Evolutionary conservation across 352 stramenopile species (phyloP).

Genomic region (Phytopythium aichiense): DNA sequence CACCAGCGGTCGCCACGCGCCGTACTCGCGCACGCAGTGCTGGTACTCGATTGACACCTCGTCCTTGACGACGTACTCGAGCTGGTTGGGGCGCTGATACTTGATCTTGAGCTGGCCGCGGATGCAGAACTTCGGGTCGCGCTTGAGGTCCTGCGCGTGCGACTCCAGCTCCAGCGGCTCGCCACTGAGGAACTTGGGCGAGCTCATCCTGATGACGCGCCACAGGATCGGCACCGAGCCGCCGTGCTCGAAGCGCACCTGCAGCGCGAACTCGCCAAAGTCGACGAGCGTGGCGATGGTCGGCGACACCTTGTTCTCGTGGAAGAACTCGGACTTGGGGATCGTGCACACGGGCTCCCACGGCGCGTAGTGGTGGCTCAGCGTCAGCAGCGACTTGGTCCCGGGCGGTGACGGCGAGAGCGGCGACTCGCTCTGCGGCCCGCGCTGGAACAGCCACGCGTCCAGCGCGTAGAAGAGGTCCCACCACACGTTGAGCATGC

Average conservation of each 20-base stretch:
- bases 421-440: constrained; percentile 2
- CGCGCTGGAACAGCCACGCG: constrained; percentile 24
- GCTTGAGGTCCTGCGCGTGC: constrained; percentile 7
- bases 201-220: constrained; percentile 33
- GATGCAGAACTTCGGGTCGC: constrained; percentile 29
- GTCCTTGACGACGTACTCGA: constrained; percentile 11
- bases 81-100: constrained; percentile 18
- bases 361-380: constrained; percentile 43
- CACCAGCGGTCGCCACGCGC: constrained; percentile 24
- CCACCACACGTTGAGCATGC: constrained; percentile 42
- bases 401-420: constrained; percentile 17
- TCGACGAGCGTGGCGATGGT: constrained; percentile 21
- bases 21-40: constrained; percentile 27
- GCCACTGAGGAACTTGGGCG: constrained; percentile 10
- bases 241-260: constrained; percentile 37
- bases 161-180: constrained; percentile 12
- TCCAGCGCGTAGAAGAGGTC: constrained; percentile 36
- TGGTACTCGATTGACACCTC: constrained; percentile 32
- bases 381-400: constrained; percentile 29
- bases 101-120: constrained; percentile 34
- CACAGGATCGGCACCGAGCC: constrained; percentile 35
- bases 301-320: neutral
- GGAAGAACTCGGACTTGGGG: constrained; percentile 6
- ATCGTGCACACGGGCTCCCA: constrained; percentile 23
- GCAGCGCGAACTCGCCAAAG: constrained; percentile 34